These are phyloP conservation scores for Monosporascus sp. DNA, from an alignment of 2,329 filamentous ascomycete genomes.

Conservation along the genomic window DNA sequence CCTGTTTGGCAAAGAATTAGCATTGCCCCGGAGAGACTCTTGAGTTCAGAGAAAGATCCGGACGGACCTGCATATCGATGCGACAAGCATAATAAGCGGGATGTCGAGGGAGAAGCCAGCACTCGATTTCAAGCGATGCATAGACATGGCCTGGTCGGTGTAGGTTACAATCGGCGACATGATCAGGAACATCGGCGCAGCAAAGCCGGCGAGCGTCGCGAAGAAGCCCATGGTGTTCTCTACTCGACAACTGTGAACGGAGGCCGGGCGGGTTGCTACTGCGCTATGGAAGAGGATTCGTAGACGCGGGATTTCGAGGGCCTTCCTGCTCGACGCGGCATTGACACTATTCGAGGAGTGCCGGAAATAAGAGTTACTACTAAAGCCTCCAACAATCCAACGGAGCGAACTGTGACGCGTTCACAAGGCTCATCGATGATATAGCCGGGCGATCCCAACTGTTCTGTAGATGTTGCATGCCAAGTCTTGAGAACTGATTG, in stretches of 20 bases:
- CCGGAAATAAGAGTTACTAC: too few relatives aligned
- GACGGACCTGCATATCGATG: constrained; percentile 57
- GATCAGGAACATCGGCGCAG: constrained; percentile 59
- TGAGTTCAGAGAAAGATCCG: not conserved
- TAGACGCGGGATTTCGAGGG: too few relatives aligned
- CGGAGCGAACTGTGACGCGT: not conserved
- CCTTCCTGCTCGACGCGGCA: too few relatives aligned
- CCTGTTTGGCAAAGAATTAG: constrained; percentile 31
- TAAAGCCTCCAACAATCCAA: too few relatives aligned
- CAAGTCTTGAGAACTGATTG: not conserved
- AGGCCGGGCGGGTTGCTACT: too few relatives aligned
- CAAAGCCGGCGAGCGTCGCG: constrained; percentile 45
- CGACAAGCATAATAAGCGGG: constrained; percentile 66
- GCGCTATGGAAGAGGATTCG: too few relatives aligned
- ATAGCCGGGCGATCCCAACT: not conserved
- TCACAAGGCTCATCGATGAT: not conserved
- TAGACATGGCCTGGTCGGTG: constrained; percentile 59
- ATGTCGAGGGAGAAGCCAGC: constrained; percentile 67
- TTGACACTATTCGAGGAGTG: too few relatives aligned
- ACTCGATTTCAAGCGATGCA: constrained; percentile 59
- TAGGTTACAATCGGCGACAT: constrained; percentile 61
- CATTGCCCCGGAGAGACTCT: not conserved
- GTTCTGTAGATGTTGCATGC: not conserved
- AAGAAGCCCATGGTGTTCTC: constrained; percentile 35
- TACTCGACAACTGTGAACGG: too few relatives aligned